Percentiles rank a stretch among this genome's conserved stretches.
phyloP scores from a whole-genome alignment of 805 yeast species.

The Teunomyces aglyptinius region DNA sequence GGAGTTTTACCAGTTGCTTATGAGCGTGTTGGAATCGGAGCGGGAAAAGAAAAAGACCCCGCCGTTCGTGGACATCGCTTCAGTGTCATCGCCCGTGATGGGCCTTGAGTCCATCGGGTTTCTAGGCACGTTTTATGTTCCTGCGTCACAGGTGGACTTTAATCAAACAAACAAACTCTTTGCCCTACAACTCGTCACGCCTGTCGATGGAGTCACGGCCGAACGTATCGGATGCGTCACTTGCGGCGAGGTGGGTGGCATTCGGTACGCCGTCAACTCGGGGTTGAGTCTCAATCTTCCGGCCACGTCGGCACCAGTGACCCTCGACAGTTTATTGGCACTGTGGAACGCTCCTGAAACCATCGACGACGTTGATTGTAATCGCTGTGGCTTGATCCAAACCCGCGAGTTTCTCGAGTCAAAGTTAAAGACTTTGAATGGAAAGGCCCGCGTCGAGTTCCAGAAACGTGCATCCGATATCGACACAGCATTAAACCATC shows the following conservation, averaged over 20 bases:
- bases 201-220: slow-evolving; percentile 87
- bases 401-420: slow-evolving; percentile 50
- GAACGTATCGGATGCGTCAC: slow-evolving; percentile 86
- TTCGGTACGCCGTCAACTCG: slow-evolving; percentile 74
- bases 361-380: slow-evolving; percentile 92
- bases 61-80: slow-evolving; percentile 18
- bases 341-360: slow-evolving; percentile 74
- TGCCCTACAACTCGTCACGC: slow-evolving; percentile 67
- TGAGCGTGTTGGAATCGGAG: slow-evolving; percentile 65
- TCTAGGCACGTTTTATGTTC: slow-evolving; percentile 66
- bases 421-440: slow-evolving; percentile 34
- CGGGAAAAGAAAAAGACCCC: too few species aligned
- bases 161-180: slow-evolving; percentile 48
- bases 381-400: slow-evolving; percentile 77
- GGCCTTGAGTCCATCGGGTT: slow-evolving; percentile 50
- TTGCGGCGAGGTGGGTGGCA: slow-evolving; percentile 95
- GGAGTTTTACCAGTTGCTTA: slow-evolving; percentile 83
- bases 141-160: slow-evolving; percentile 77
- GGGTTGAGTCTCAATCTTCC: slow-evolving; percentile 75
- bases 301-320: slow-evolving; percentile 23
- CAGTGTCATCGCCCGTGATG: slow-evolving; percentile 26
- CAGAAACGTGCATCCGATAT: slow-evolving; percentile 28
- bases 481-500: slow-evolving; percentile 52
- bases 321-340: too few species aligned
- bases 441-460: slow-evolving; percentile 29